Percentiles rank a stretch among this genome's conserved stretches.
Conservation (phyloP, 2,329 filamentous ascomycete species). For the Trichoderma sp. region DNA sequence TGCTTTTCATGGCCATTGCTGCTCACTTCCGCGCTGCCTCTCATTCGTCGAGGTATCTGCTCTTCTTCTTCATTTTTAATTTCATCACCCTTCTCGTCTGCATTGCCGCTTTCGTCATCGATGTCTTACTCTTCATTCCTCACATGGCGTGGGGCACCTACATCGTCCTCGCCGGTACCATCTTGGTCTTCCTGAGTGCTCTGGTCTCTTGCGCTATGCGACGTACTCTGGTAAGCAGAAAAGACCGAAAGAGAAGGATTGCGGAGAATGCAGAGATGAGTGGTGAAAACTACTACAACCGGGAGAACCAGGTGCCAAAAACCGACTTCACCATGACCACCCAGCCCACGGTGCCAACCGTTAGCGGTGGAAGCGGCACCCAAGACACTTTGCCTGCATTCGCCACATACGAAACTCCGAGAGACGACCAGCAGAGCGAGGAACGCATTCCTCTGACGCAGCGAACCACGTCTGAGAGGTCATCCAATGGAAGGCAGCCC, state of each 20-base stretch:
- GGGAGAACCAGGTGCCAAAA: conserved; percentile 59
- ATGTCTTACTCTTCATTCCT: conserved; percentile 91
- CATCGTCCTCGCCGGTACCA: conserved; percentile 85
- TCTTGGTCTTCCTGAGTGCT: conserved; percentile 77
- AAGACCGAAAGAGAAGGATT: conserved; percentile 89
- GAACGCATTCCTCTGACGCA: conserved; percentile 72
- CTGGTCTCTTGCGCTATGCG: conserved; percentile 95
- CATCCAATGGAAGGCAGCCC: conserved; percentile 48
- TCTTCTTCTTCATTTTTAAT: conserved; percentile 81
- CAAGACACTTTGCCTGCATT: conserved; percentile 55
- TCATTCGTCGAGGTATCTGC: conserved; percentile 85
- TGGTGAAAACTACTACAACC: conserved; percentile 85
- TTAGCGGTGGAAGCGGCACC: conserved; percentile 55
- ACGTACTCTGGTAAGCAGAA: conserved; percentile 84
- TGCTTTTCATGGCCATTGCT: conserved; percentile 75
- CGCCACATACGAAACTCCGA: conserved; percentile 68
- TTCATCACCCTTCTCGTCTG: conserved; percentile 82
- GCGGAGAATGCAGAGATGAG: conserved; percentile 97
- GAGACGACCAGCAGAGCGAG: conserved; percentile 63
- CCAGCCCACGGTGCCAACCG: conserved; percentile 60
- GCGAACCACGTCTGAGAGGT: conserved; percentile 61
- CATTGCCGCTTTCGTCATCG: conserved; percentile 85
- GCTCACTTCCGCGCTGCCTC: conserved; percentile 86
- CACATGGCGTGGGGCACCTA: conserved; percentile 94
- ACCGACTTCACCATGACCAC: conserved; percentile 43